phyloP scores from a whole-genome alignment of 208 protist genomes.

The Leishmania arabica region DNA sequence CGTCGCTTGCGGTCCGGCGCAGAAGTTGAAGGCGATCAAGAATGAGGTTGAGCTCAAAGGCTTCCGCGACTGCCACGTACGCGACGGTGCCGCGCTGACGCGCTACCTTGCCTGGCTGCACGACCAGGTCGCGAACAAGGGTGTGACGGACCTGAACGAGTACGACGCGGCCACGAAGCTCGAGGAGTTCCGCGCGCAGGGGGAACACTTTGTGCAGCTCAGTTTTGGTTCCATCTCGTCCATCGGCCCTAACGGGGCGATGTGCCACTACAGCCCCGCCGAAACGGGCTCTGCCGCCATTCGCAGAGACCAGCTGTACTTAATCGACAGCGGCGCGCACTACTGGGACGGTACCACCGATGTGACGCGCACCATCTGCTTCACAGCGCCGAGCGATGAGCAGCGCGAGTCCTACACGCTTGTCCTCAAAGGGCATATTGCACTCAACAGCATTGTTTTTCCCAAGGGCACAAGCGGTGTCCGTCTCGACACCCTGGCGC shows the following conservation, averaged over 20 bases:
- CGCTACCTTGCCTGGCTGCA: constrained; percentile 93
- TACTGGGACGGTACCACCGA: constrained; percentile 97
- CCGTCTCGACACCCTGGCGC: constrained; percentile 91
- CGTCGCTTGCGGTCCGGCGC: constrained; percentile 66
- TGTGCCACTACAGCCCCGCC: constrained; percentile 95
- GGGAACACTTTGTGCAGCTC: constrained; percentile 86
- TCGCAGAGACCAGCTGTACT: constrained; percentile 79
- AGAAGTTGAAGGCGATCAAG: constrained; percentile 92
- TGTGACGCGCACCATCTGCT: constrained; percentile 96
- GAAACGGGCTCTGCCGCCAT: constrained; percentile 63
- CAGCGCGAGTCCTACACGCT: constrained; percentile 94
- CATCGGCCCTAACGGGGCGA: constrained; percentile 91
- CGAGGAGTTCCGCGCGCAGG: constrained; percentile 72
- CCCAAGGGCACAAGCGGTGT: constrained; percentile 81
- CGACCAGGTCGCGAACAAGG: constrained; percentile 54
- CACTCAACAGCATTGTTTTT: constrained; percentile 83
- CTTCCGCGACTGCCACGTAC: constrained; percentile 91
- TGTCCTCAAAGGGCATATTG: constrained; percentile 96
- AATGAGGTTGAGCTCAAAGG: constrained; percentile 92
- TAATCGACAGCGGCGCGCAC: constrained; percentile 96
- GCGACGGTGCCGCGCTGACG: constrained; percentile 93
- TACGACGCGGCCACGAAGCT: constrained; percentile 78
- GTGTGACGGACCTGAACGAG: constrained; percentile 84
- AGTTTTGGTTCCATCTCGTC: constrained; percentile 94
- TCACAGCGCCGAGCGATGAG: constrained; percentile 53